Conservation (phyloP, 257 asterid species). For the Handroanthus guayacan region DNA sequence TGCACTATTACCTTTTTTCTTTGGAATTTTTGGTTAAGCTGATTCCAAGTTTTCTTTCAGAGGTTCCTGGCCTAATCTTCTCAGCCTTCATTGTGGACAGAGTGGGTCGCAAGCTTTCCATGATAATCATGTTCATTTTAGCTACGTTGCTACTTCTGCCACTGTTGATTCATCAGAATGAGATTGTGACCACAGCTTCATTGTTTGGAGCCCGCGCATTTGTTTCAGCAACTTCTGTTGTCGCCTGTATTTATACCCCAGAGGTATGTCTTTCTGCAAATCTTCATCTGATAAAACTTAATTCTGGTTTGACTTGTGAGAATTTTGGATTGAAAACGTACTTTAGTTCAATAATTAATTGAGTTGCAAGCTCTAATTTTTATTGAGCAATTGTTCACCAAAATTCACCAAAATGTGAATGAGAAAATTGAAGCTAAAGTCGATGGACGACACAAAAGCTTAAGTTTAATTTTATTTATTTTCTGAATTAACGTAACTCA, state of each 20-base stretch:
- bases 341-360: too few species aligned
- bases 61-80: slow-evolving; percentile 76
- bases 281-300: slow-evolving; percentile 1
- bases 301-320: neutral
- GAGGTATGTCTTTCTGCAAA: slow-evolving; percentile 54
- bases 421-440: too few species aligned
- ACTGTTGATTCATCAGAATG: slow-evolving; percentile 51
- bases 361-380: too few species aligned
- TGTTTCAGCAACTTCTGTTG: slow-evolving; percentile 58
- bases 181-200: slow-evolving; percentile 53
- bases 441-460: too few species aligned
- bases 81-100: slow-evolving; percentile 70
- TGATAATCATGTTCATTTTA: slow-evolving; percentile 57
- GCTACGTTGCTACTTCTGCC: slow-evolving; percentile 63
- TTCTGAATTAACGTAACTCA: too few species aligned
- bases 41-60: slow-evolving; percentile 48
- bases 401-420: too few species aligned
- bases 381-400: too few species aligned
- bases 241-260: slow-evolving; percentile 64
- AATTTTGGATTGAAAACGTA: too few species aligned
- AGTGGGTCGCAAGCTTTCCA: slow-evolving; percentile 71
- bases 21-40: slow-evolving; percentile 17
- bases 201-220: slow-evolving; percentile 80
- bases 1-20: neutral
- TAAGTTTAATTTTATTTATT: too few species aligned